phyloP scores from a whole-genome alignment of 208 protist species.

The Wallacemonas collosoma region DNA sequence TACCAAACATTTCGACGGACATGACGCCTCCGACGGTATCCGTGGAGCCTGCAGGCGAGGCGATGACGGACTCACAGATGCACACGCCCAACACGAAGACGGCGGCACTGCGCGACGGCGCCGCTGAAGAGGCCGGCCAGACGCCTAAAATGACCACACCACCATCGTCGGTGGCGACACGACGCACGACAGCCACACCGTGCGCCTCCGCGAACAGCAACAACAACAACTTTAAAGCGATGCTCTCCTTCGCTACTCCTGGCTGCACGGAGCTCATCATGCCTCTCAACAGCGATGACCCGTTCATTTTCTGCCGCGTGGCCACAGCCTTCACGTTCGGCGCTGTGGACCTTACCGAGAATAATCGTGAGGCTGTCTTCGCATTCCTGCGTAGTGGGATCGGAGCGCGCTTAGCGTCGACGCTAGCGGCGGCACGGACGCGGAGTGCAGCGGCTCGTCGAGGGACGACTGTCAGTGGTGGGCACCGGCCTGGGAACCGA shows the following conservation, averaged over 20 bases:
- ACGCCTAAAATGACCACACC: too few species aligned
- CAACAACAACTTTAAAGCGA: too few species aligned
- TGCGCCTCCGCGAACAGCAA: too few species aligned
- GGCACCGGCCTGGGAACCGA: background rate
- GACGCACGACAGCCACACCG: too few species aligned
- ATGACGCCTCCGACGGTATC: background rate
- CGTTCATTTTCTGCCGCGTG: constrained; percentile 46
- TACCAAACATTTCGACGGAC: background rate
- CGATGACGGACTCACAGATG: background rate
- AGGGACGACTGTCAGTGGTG: background rate
- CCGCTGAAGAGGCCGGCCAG: too few species aligned
- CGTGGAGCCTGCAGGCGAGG: background rate
- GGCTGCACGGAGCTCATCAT: background rate
- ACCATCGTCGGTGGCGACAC: too few species aligned
- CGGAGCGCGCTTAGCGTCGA: constrained; percentile 2
- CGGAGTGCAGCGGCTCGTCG: background rate
- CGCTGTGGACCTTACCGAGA: constrained; percentile 42
- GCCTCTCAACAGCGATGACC: background rate
- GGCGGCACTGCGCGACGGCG: too few species aligned
- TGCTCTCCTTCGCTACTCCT: too few species aligned
- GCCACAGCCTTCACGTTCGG: constrained; percentile 76
- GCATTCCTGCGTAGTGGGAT: constrained; percentile 37
- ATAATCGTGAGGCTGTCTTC: constrained; percentile 32
- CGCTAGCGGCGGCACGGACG: background rate
- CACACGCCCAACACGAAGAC: too few species aligned